Evolutionary conservation across 2,329 filamentous ascomycete genomes (phyloP), one percentile per base, ranked within the genome.

Genomic region (Sphaerulina vaccinii): DNA sequence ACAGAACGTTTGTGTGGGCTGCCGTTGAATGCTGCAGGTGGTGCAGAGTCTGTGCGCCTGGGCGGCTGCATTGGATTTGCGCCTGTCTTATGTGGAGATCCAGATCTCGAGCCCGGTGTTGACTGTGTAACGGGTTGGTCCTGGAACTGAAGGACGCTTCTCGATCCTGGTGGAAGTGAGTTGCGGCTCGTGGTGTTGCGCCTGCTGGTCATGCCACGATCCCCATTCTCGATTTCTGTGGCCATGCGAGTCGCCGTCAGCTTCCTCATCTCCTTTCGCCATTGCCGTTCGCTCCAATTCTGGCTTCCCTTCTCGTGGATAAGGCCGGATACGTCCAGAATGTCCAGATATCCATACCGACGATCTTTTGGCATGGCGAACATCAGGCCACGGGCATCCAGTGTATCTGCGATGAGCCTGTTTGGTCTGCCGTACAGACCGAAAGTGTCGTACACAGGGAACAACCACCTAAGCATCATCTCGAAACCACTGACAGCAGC

Each of bases 401-500:
- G 80, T 0, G 88, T 86, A 66, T 95, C 95, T 2, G 93, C 90
- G 27, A 96, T 85, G 38, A 99, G 78, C 55, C 89, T 85, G 22
- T 83, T 87, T 0, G 93, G 93, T 18, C 93, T 86, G 22, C 93
- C 93, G 63, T 99, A 99, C 1, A 99, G 77, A 33, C 80, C 84
- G 69, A 96, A 99, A 0, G 89, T 89, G 68, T 99, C 93, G 77
- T 89, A 99, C 0, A 90, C 88, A 0, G 93, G 93, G 68, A 99
- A 95, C 10, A 99, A 77, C 73, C 88, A 96, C 39, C 90, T 83
- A 27, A 99, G 77, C 79, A 99, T 86, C 79, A 95, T 96, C 70
- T 97, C 93, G 62, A 97, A 96, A 0, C 93, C 93, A 49, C 84
- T 88, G 10, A 99, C 87, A 15, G 90, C 91, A n/a, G 92, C 86